Evolutionary conservation across 2,329 filamentous ascomycete species (phyloP), one percentile per base, ranked within the genome.

Genomic region (Fusarium penzigii): DNA sequence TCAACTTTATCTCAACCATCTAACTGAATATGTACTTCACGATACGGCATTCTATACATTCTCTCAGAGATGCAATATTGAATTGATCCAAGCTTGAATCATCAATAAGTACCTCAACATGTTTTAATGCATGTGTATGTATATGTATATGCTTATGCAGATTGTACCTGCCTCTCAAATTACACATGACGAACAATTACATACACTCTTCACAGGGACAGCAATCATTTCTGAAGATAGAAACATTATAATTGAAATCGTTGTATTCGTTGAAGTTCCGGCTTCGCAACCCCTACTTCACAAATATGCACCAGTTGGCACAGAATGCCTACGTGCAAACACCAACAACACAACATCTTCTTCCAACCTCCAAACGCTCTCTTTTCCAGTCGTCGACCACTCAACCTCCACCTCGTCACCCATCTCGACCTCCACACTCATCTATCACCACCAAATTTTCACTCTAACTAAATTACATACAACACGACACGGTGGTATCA

Each of bases 401-500:
- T 29, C 16, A 13, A 55, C 49, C 54, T 47, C 57, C 57, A 38
- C 55, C 51, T 46, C 48, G 46, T 51, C 44, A 52, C 49, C 43
- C 34, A 39, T 42, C 32, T 43, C 16, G 9, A 5, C 32, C 39
- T 10, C 43, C n/a, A 39, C 49, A 50, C 45, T 53, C 50, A 44
- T 56, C 54, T 53, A 54, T 46, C 48, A 11, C 40, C 51, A 39
- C 25, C 20, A 17, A 41, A 16, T 53, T 53, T 59, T 61, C 50
- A 54, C 49, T 58, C 49, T 56, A 65, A 53, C 56, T 53, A 63
- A 36, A 70, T 68, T 69, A 70, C 52, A 61, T 66, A 52, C 56
- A 58, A 61, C 62, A 63, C 58, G 56, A 69, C 55, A 66, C 69
- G 64, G 53, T 68, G 63, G 57, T 63, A 65, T 69, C 65, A 61